Evolutionary conservation across 2,329 filamentous ascomycete genomes (phyloP), one percentile per base, ranked within the genome.

Genomic region (Raffaelea deltoideospora): DNA sequence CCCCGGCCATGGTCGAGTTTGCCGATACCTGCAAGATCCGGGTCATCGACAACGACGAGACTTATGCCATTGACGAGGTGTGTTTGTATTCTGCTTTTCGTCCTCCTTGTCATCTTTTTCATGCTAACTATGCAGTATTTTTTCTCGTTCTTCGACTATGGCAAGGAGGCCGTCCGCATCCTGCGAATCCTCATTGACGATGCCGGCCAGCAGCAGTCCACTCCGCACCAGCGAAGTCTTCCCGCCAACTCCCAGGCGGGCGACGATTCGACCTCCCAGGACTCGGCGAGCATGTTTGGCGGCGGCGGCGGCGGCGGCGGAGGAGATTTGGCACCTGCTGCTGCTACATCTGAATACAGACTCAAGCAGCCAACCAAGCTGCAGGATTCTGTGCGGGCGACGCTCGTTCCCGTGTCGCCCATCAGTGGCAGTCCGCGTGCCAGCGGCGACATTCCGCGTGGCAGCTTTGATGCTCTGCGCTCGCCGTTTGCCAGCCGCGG

Each of bases 1-100:
- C 79, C 33, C 79, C 84, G 39, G 33, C 44, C 21, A 85, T 95
- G 60, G 70, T 93, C 38, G 84, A 92, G 44, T 86, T 93, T 54
- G 85, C 86, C 18, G 84, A 95, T 43, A 96, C 90, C 0, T 80
- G 92, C 61, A 95, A 93, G 57, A 77, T 98, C 43, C 75, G 85
- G 27, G 85, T 95, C 31, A 77, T 96, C 39, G 87, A 95, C 51
- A 92, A 86, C 45, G 84, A 90, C 45, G 88, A 95, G 56, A 92
- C 85, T 0, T 96, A 82, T 57, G 87, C 87, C 3, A 83, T 96
- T 44, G 90, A 98, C 49, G 90, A 98, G 28, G 28, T 30, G 13
- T 5, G 28, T 30, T 17, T 30, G 8, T 67, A 82, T 84, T 31
- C 20, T 40, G 21, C 14, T 26, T 22, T 3, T 35, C 17, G 40